phyloP scores from a whole-genome alignment of 768 basidiomycete genomes.

The Hericium rajendrae region DNA sequence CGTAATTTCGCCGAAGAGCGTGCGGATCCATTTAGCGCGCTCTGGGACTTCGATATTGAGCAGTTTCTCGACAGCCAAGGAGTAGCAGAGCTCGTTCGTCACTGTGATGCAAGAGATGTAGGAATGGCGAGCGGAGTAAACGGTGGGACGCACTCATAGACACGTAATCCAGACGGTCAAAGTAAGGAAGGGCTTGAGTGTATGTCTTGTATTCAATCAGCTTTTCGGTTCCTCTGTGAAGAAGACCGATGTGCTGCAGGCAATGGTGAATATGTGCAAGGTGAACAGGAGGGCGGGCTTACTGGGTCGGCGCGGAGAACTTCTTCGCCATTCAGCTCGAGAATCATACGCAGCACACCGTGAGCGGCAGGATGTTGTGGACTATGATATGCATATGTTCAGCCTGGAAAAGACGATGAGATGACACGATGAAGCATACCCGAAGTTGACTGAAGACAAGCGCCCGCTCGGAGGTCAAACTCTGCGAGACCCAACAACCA shows the following conservation, averaged over 20 bases:
- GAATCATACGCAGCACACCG: constrained; percentile 93
- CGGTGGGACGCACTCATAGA: constrained; percentile 80
- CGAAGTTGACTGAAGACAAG: constrained; percentile 73
- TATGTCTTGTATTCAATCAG: constrained; percentile 99
- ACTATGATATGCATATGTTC: constrained; percentile 26
- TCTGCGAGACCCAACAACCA: not conserved
- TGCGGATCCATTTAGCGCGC: constrained; percentile 96
- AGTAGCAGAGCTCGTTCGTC: constrained; percentile 98
- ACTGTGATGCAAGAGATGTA: constrained; percentile 43
- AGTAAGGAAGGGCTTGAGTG: constrained; percentile 94
- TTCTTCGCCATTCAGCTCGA: constrained; percentile 97
- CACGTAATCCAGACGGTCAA: constrained; percentile 97
- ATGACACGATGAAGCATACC: constrained; percentile 31
- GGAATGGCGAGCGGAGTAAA: not conserved
- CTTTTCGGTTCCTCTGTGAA: constrained; percentile 97
- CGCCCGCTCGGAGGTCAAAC: not conserved
- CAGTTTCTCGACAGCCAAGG: constrained; percentile 94
- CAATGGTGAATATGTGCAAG: constrained; percentile 2
- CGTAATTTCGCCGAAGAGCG: constrained; percentile 94
- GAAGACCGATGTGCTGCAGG: constrained; percentile 78
- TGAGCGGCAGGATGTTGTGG: constrained; percentile 99
- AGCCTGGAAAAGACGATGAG: not conserved
- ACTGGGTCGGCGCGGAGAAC: constrained; percentile 82
- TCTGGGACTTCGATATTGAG: constrained; percentile 96
- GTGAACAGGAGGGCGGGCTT: not conserved